These are phyloP conservation scores for Pleurozium schreberi DNA, from an alignment of 225 moss, liverwort and hornwort genomes.

Conservation along the genomic window DNA sequence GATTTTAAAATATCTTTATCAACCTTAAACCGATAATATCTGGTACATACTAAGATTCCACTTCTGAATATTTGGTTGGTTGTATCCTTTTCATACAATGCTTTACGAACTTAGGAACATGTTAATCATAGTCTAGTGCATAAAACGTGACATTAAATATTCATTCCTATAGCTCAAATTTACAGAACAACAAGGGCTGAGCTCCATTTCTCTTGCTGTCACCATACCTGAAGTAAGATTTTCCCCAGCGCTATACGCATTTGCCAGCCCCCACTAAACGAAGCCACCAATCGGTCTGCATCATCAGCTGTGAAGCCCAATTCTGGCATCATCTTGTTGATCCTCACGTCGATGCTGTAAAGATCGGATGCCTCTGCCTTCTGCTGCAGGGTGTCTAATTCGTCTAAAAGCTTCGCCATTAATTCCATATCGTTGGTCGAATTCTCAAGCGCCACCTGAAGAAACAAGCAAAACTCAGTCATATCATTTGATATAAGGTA, in stretches of 20 bases:
- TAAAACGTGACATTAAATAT: not conserved
- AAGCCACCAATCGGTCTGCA: constrained; percentile 34
- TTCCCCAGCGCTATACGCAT: constrained; percentile 42
- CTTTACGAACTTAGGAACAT: too few relatives aligned
- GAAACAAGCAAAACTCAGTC: not conserved
- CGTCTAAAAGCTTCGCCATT: constrained; percentile 35
- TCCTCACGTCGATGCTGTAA: constrained; percentile 36
- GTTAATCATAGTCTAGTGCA: too few relatives aligned
- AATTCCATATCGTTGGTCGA: constrained; percentile 34
- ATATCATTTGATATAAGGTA: not conserved
- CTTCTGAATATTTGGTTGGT: too few relatives aligned
- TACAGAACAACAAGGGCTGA: not conserved
- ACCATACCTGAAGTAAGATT: constrained; percentile 26
- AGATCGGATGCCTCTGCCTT: constrained; percentile 29
- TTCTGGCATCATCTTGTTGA: constrained; percentile 51
- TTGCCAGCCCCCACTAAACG: constrained; percentile 47
- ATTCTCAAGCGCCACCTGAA: constrained; percentile 31
- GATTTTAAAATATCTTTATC: not conserved
- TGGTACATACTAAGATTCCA: not conserved
- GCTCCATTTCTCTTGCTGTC: not conserved
- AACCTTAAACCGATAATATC: not conserved
- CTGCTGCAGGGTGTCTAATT: constrained; percentile 27
- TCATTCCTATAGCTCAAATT: not conserved
- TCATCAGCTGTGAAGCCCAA: constrained; percentile 36
- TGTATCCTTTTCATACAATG: too few relatives aligned